A percentile compares a stretch with the other conserved stretches of the same genome.
These are phyloP conservation scores for Murraya paniculata DNA, from an alignment of 345 rosid genomes.

Conservation along the genomic window DNA sequence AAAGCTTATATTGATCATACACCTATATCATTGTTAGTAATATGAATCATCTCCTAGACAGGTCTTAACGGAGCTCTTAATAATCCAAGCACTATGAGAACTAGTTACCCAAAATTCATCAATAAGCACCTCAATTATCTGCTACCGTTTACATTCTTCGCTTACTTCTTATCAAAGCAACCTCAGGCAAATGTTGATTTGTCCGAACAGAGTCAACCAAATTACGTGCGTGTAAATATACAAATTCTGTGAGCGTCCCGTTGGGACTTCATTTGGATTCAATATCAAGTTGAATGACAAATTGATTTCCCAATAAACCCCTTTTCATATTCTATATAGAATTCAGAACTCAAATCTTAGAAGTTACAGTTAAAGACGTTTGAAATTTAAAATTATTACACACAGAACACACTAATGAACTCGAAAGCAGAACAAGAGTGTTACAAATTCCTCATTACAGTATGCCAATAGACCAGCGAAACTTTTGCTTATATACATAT, in stretches of 20 bases:
- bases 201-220: not conserved
- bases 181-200: not conserved
- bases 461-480: not conserved
- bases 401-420: not conserved
- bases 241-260: not conserved
- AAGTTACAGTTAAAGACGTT: not conserved
- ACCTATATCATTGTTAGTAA: no score
- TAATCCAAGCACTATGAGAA: no score
- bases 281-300: not conserved
- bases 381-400: not conserved
- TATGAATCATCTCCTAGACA: no score
- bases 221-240: no score
- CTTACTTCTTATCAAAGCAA: not conserved
- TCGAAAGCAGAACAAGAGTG: no score
- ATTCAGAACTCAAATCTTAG: no score
- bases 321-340: not conserved
- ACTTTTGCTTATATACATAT: not conserved
- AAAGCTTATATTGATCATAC: no score
- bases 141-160: not conserved
- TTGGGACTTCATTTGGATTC: not conserved
- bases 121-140: not conserved
- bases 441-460: not conserved
- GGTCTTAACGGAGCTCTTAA: no score
- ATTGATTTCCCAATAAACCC: not conserved
- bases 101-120: not conserved